phyloP scores from a whole-genome alignment of 2,329 filamentous ascomycete species.

The Pezicula neosporulosa region DNA sequence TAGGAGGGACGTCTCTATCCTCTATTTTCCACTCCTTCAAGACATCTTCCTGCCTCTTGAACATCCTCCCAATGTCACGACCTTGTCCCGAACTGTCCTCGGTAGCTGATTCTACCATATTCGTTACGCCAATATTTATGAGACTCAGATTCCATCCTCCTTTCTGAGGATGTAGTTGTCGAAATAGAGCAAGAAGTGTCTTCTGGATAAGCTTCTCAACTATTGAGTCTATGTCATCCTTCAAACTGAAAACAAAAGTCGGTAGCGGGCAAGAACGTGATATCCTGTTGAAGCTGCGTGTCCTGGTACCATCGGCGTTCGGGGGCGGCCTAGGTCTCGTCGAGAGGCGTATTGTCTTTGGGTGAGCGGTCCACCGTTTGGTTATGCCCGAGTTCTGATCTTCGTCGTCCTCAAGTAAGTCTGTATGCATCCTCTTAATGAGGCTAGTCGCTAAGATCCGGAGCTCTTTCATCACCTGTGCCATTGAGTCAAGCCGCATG shows the following conservation, averaged over 20 bases:
- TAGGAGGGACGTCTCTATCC: conserved; percentile 34
- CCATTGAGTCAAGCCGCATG: conserved; percentile 60
- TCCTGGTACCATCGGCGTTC: conserved; percentile 49
- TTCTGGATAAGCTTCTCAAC: conserved; percentile 69
- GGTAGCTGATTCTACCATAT: conserved; percentile 63
- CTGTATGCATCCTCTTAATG: conserved; percentile 72
- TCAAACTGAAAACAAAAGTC: conserved; percentile 65
- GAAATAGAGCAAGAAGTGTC: conserved; percentile 67
- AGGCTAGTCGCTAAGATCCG: conserved; percentile 66
- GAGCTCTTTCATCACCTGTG: conserved; percentile 66
- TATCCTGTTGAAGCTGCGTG: conserved; percentile 62
- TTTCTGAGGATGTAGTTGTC: conserved; percentile 63
- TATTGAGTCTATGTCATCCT: conserved; percentile 53
- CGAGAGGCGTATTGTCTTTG: conserved; percentile 77
- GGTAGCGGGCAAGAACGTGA: conserved; percentile 76
- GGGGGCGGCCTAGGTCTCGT: conserved; percentile 60
- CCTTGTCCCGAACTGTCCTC: conserved; percentile 48
- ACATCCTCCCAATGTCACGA: conserved; percentile 80
- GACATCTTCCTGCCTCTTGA: conserved; percentile 67
- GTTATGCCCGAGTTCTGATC: conserved; percentile 10
- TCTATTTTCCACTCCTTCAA: conserved; percentile 64
- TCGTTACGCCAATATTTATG: conserved; percentile 83
- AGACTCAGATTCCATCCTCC: conserved; percentile 75
- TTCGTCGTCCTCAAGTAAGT: conserved; percentile 54
- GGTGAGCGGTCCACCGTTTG: conserved; percentile 70